These are phyloP conservation scores for Kalmanozyma brasiliensis DNA, from an alignment of 1,284 basidiomycete species.

Conservation along the genomic window DNA sequence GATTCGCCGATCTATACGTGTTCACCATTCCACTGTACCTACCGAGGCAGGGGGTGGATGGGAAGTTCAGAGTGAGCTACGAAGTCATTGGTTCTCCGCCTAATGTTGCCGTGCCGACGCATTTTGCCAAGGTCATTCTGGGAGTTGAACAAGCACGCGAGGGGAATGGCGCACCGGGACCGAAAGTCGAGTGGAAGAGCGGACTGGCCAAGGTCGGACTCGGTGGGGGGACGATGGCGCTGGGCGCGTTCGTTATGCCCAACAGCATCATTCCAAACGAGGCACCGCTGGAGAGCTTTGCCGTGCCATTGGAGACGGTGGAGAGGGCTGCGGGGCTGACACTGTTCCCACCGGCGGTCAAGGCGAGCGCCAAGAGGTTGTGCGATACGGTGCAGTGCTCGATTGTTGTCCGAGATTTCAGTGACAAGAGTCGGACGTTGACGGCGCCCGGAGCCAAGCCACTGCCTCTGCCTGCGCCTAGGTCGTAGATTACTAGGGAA, in stretches of 20 bases:
- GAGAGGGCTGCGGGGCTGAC: slow-evolving; percentile 90
- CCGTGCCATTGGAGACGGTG: slow-evolving; percentile 79
- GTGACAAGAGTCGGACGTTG: slow-evolving; percentile 42
- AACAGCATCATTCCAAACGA: slow-evolving; percentile 65
- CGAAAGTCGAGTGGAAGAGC: slow-evolving; percentile 28
- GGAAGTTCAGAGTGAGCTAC: slow-evolving; percentile 92
- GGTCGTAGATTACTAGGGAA: slow-evolving; percentile 11
- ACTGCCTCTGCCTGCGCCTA: slow-evolving; percentile 11
- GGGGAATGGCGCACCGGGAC: slow-evolving; percentile 7
- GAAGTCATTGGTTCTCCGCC: slow-evolving; percentile 89
- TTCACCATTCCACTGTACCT: slow-evolving; percentile 98
- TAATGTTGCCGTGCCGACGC: slow-evolving; percentile 91
- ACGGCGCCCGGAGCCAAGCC: slow-evolving; percentile 20
- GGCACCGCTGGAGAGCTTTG: slow-evolving; percentile 60
- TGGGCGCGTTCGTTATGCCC: slow-evolving; percentile 66
- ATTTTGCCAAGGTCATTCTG: slow-evolving; percentile 96
- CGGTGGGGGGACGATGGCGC: slow-evolving; percentile 24
- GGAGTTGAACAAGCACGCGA: slow-evolving; percentile 68
- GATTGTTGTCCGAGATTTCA: slow-evolving; percentile 63
- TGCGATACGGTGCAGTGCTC: slow-evolving; percentile 71
- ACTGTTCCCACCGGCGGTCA: slow-evolving; percentile 86
- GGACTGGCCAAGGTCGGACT: slow-evolving; percentile 24
- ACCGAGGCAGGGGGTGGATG: slow-evolving; percentile 82
- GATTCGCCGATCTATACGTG: slow-evolving; percentile 92
- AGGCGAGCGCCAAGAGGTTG: slow-evolving; percentile 82